phyloP scores from a whole-genome alignment of 108 stramenopile genomes.

The Cyclotella cryptica region DNA sequence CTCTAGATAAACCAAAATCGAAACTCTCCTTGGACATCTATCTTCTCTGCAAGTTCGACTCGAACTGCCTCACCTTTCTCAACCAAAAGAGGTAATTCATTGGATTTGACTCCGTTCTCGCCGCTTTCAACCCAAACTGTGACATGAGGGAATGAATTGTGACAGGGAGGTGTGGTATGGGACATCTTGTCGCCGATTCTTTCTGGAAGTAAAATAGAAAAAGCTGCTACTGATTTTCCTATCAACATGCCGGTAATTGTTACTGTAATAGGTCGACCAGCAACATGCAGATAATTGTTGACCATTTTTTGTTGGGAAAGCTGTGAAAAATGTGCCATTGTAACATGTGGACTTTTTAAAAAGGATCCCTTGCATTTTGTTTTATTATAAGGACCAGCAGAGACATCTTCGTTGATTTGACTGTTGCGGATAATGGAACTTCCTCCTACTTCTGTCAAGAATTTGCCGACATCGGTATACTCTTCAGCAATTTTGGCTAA shows the following conservation, averaged over 20 bases:
- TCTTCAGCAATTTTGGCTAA: slow-evolving; percentile 15
- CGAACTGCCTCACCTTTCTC: slow-evolving; percentile 42
- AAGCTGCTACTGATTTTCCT: slow-evolving; percentile 58
- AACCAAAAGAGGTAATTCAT: slow-evolving; percentile 65
- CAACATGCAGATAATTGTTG: slow-evolving; percentile 34
- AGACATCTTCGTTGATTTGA: background rate
- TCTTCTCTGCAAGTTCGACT: slow-evolving; percentile 32
- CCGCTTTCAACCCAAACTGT: slow-evolving; percentile 73
- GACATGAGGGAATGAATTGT: slow-evolving; percentile 77
- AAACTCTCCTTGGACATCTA: slow-evolving; percentile 45
- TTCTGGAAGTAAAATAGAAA: slow-evolving; percentile 55
- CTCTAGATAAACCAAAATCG: slow-evolving; percentile 43
- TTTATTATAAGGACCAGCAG: background rate
- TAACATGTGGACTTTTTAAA: slow-evolving; percentile 62
- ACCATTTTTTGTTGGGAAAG: slow-evolving; percentile 44
- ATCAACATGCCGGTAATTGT: slow-evolving; percentile 50
- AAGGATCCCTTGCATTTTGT: slow-evolving; percentile 11
- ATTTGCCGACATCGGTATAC: background rate
- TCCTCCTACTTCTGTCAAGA: background rate
- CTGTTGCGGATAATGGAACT: background rate
- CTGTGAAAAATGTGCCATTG: slow-evolving; percentile 60
- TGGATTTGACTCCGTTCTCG: slow-evolving; percentile 56
- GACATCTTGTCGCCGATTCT: slow-evolving; percentile 7
- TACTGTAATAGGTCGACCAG: slow-evolving; percentile 39
- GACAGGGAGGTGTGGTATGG: slow-evolving; percentile 41